Conservation (phyloP, 352 stramenopile species). For the Phytophthora cactorum region DNA sequence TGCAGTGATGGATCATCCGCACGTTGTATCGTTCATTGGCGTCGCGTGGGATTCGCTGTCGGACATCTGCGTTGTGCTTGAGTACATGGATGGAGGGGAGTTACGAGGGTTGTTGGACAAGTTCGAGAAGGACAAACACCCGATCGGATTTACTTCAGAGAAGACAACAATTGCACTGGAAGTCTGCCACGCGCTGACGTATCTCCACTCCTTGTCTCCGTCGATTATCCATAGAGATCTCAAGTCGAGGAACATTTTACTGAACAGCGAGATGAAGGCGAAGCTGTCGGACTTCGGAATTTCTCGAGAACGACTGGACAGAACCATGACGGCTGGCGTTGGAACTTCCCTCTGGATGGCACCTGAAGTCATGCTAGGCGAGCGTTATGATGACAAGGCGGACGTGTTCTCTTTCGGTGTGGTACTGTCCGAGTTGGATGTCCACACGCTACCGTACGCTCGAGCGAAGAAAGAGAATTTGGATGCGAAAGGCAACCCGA, state of each 20-base stretch:
- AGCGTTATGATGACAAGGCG: slow-evolving; percentile 58
- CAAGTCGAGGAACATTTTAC: slow-evolving; percentile 55
- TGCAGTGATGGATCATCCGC: slow-evolving; percentile 36
- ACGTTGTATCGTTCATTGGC: slow-evolving; percentile 48
- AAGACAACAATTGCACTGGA: slow-evolving; percentile 40
- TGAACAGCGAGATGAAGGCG: slow-evolving; percentile 50
- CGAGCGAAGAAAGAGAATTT: slow-evolving; percentile 27
- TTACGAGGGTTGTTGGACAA: slow-evolving; percentile 39
- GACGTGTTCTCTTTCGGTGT: slow-evolving; percentile 73
- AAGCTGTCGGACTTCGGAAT: slow-evolving; percentile 77
- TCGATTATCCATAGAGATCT: slow-evolving; percentile 44
- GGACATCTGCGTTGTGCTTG: slow-evolving; percentile 50
- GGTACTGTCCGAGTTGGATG: slow-evolving; percentile 63
- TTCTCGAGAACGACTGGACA: slow-evolving; percentile 31
- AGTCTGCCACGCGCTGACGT: slow-evolving; percentile 45
- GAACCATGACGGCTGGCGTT: slow-evolving; percentile 49
- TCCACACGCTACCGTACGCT: slow-evolving; percentile 28
- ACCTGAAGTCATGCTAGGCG: slow-evolving; percentile 65
- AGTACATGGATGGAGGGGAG: slow-evolving; percentile 62
- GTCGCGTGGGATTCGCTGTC: slow-evolving; percentile 51
- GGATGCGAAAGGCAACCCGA: slow-evolving; percentile 13
- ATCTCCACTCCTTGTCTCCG: slow-evolving; percentile 39
- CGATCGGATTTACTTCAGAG: slow-evolving; percentile 23
- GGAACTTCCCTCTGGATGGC: slow-evolving; percentile 69
- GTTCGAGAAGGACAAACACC: slow-evolving; percentile 31